These are phyloP conservation scores for Fusarium sp. DNA, from an alignment of 2,329 filamentous ascomycete species.

Conservation along the genomic window DNA sequence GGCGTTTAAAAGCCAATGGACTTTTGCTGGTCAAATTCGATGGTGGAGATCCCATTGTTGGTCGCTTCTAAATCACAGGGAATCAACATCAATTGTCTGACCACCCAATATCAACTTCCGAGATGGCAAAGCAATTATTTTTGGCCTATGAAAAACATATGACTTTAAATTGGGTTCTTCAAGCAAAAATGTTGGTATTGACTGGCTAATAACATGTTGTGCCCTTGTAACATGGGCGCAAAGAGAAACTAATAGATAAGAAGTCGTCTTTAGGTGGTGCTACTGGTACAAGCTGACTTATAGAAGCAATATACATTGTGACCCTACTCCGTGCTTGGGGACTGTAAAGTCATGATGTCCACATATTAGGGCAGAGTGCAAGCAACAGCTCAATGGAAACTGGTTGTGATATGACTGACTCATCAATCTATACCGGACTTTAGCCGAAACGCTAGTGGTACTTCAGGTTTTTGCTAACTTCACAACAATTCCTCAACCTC, in stretches of 20 bases:
- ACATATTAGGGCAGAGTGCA: background rate
- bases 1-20: slow-evolving; percentile 51
- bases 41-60: slow-evolving; percentile 27
- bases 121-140: background rate
- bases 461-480: slow-evolving; percentile 31
- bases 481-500: slow-evolving; percentile 30
- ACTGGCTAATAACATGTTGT: background rate
- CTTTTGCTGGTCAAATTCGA: slow-evolving; percentile 8
- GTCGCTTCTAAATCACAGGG: slow-evolving; percentile 21
- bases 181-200: background rate
- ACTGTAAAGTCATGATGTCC: background rate
- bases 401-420: background rate
- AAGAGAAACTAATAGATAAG: too few species aligned
- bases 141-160: background rate
- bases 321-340: too few species aligned
- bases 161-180: background rate
- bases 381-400: background rate
- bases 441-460: slow-evolving; percentile 30
- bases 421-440: slow-evolving; percentile 24
- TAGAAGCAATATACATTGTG: too few species aligned
- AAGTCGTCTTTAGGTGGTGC: too few species aligned
- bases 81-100: slow-evolving; percentile 22
- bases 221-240: background rate
- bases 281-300: too few species aligned
- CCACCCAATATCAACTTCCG: slow-evolving; percentile 14